Percentiles rank a stretch among this genome's conserved stretches.
Evolutionary conservation across 257 asterid species (phyloP).

Genomic region (Solanum microdontum): DNA sequence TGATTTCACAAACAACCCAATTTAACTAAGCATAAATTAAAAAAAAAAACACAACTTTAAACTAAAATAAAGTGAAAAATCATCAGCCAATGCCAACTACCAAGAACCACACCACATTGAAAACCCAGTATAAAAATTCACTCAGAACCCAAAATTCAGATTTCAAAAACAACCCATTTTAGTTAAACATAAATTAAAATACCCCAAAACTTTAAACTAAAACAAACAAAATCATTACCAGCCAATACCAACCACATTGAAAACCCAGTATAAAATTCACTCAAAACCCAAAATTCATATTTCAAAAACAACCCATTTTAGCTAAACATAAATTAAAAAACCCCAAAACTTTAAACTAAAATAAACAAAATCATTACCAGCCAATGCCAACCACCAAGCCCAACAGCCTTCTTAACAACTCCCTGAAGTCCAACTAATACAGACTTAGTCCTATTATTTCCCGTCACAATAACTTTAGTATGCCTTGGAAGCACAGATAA

Average conservation of each 20-base stretch:
- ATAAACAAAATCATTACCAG: constrained; percentile 37
- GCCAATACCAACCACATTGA: constrained; percentile 88
- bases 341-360: background rate
- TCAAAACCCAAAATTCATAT: background rate
- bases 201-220: background rate
- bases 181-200: background rate
- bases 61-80: background rate
- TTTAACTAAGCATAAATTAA: background rate
- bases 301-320: background rate
- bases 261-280: background rate
- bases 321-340: background rate
- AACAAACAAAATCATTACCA: constrained; percentile 25
- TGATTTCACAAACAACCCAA: background rate
- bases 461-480: constrained; percentile 91
- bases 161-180: background rate
- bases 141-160: background rate
- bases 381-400: constrained; percentile 99
- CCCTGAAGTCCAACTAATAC: constrained; percentile 95
- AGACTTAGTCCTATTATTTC: constrained; percentile 84
- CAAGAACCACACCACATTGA: constrained; percentile 19
- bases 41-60: background rate
- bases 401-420: constrained; percentile 96
- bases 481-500: constrained; percentile 77
- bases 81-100: constrained; percentile 99
- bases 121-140: background rate